phyloP scores from a whole-genome alignment of 768 basidiomycete species.

The Cystobasidiopsis lactophilus region DNA sequence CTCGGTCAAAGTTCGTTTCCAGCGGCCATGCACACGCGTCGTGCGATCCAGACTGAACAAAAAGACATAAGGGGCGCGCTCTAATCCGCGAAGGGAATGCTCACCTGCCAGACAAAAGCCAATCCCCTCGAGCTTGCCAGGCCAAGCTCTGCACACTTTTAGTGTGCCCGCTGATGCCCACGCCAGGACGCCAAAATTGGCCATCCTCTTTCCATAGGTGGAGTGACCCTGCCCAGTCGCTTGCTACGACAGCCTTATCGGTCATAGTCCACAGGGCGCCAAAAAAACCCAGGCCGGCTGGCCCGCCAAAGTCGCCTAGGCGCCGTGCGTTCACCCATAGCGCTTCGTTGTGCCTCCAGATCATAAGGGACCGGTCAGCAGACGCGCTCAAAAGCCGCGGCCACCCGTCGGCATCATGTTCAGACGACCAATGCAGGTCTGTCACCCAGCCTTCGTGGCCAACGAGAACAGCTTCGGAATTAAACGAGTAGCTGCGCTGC shows the following conservation, averaged over 20 bases:
- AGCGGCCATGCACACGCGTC: constrained; percentile 59
- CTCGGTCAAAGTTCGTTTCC: constrained; percentile 11
- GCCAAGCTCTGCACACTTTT: constrained; percentile 54
- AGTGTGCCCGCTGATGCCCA: constrained; percentile 68
- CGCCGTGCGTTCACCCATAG: constrained; percentile 80
- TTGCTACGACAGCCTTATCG: constrained; percentile 47
- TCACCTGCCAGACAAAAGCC: constrained; percentile 65
- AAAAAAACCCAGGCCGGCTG: constrained; percentile 60
- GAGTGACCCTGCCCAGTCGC: constrained; percentile 92
- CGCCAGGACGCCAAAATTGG: constrained; percentile 43
- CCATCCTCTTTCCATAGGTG: constrained; percentile 47
- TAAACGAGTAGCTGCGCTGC: constrained; percentile 27
- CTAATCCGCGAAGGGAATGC: constrained; percentile 15
- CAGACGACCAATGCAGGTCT: constrained; percentile 58
- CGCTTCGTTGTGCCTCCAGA: constrained; percentile 59
- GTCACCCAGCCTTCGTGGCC: constrained; percentile 94
- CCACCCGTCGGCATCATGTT: background rate
- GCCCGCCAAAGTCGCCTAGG: constrained; percentile 81
- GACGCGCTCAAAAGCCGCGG: constrained; percentile 66
- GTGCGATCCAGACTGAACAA: constrained; percentile 65
- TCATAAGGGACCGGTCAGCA: constrained; percentile 78
- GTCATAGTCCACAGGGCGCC: constrained; percentile 58
- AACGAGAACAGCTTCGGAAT: constrained; percentile 77
- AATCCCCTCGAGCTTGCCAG: constrained; percentile 75
- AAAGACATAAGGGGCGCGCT: background rate